Evolutionary conservation across 495 filamentous ascomycete genomes (phyloP), one percentile per base, ranked within the genome.

Genomic region (Hamigera avellanea): DNA sequence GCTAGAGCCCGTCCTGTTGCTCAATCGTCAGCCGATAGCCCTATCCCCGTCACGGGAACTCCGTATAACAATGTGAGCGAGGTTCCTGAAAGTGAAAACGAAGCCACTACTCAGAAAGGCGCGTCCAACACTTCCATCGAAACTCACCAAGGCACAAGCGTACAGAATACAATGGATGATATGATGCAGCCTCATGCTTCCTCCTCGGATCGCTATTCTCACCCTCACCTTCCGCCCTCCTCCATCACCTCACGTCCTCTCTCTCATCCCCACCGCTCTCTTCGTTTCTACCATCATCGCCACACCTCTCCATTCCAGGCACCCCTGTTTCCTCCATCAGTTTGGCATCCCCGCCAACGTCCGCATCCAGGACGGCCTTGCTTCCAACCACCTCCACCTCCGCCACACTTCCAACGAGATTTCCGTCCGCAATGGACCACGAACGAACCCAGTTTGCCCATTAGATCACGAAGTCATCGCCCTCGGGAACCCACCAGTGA

Each of bases 251-350:
- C 21, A 5, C 9, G 21, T 23, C 21, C 21, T 23, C 34, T 25
- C 15, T 23, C 29, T 30, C 31, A n/a, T 10, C 37, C 21, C 31
- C 9, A 35, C 8, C 33, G 35, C 19, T 21, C 27, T 31, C 31
- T 14, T 26, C 16, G n/a, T 19, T 27, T 8, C 32, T 18, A 23
- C 19, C 46, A 14, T 16, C 35, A 33, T 30, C 33, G 36, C 14
- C 37, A 32, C 9, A 30, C 13, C 10, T 29, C 37, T 17, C 38
- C 44, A 10, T 41, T 41, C 21, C 44, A 37, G 27, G 32, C 38
- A n/a, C 37, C 44, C 13, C 45, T 35, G 3, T 23, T 23, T 32
- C 26, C 32, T 30, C 42, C 21, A 27, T 25, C 8, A 39, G 44
- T 31, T 29, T 21, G 27, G 26, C 26, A 21, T 15, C 29, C 36